Percentiles rank a stretch among this genome's conserved stretches.
Evolutionary conservation across 176 grass and related monocot species (phyloP).

Genomic region (Oryza australiensis): DNA sequence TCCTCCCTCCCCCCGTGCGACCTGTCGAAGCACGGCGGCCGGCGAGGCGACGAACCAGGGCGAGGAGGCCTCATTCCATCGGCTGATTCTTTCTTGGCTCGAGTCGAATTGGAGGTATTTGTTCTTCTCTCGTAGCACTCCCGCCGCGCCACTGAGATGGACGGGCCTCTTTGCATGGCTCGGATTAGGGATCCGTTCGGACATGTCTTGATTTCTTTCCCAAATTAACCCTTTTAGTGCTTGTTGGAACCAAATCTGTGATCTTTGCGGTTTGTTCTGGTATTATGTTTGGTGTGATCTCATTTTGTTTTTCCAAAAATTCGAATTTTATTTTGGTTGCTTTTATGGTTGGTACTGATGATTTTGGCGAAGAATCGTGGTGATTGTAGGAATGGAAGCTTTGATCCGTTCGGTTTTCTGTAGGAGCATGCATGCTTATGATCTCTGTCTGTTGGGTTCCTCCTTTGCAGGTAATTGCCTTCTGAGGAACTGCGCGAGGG

Average conservation of each 20-base stretch:
- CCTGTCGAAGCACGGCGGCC: too few species aligned
- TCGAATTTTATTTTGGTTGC: background rate
- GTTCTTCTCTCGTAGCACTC: background rate
- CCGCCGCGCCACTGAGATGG: background rate
- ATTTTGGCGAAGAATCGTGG: background rate
- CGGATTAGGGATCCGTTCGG: background rate
- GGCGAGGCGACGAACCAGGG: background rate
- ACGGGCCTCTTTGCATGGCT: background rate
- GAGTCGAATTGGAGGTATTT: background rate
- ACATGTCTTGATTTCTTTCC: background rate
- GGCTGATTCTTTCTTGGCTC: background rate
- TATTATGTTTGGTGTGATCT: background rate
- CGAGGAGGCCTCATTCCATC: background rate
- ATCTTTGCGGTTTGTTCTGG: background rate
- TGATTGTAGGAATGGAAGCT: background rate
- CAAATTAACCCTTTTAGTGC: background rate
- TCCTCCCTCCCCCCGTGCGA: too few species aligned
- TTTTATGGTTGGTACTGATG: background rate
- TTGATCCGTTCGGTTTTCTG: background rate
- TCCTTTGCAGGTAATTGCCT: constrained; percentile 17
- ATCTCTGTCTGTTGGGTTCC: background rate
- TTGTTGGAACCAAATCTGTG: background rate
- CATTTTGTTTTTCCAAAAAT: background rate
- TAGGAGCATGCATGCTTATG: background rate
- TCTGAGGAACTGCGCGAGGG: constrained; percentile 4